These are phyloP conservation scores for Neofusicoccum sp. DNA, from an alignment of 2,329 filamentous ascomycete genomes.

Conservation along the genomic window DNA sequence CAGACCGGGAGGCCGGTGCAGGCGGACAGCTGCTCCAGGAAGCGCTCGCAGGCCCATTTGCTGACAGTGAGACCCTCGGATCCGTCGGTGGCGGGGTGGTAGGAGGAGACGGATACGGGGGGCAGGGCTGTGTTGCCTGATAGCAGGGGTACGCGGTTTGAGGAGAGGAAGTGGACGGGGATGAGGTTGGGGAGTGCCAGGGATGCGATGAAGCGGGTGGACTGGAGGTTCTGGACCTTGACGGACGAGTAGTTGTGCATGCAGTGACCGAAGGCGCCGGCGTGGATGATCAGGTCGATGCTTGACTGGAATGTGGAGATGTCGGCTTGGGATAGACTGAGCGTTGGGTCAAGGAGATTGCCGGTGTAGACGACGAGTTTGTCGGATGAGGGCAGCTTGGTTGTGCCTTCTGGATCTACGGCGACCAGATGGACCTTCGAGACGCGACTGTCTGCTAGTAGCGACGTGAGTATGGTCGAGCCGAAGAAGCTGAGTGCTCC, in stretches of 20 bases:
- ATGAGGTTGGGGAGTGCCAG: slow-evolving; percentile 14
- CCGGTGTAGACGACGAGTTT: slow-evolving; percentile 33
- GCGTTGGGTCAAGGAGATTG: slow-evolving; percentile 30
- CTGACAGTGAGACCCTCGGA: background rate
- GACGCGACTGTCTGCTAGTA: slow-evolving; percentile 36
- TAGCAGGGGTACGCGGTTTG: slow-evolving; percentile 9
- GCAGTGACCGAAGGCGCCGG: slow-evolving; percentile 25
- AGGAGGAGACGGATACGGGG: background rate
- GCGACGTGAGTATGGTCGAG: slow-evolving; percentile 21
- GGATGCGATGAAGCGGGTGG: slow-evolving; percentile 8
- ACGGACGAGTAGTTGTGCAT: slow-evolving; percentile 29
- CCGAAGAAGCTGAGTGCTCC: slow-evolving; percentile 23
- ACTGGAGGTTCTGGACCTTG: slow-evolving; percentile 25
- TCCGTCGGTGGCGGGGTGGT: background rate
- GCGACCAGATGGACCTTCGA: slow-evolving; percentile 44
- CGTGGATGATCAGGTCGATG: slow-evolving; percentile 34
- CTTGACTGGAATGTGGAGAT: slow-evolving; percentile 28
- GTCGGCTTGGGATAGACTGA: slow-evolving; percentile 39
- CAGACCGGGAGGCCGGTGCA: slow-evolving; percentile 4
- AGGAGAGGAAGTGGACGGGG: slow-evolving; percentile 25
- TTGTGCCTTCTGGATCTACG: slow-evolving; percentile 25
- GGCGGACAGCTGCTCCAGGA: slow-evolving; percentile 15
- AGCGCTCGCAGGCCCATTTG: slow-evolving; percentile 21
- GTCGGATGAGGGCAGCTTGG: background rate
- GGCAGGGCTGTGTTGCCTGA: background rate